Evolutionary conservation across 1,139 yeast genomes (phyloP), one percentile per base, ranked within the genome.

Genomic region (Chernovozyma aurita): DNA sequence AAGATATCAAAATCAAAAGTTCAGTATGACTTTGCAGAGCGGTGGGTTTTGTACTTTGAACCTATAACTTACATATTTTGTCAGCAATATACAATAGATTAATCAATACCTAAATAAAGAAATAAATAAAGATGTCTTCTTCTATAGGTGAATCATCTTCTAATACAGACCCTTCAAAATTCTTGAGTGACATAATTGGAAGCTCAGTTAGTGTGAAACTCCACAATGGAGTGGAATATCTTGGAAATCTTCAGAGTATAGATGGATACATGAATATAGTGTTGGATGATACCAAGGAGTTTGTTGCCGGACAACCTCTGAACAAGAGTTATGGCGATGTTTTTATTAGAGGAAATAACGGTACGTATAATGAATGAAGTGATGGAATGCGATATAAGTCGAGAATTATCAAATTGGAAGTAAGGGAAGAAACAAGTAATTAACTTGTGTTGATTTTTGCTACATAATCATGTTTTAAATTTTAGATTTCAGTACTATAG

Each of bases 211-310:
- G 80, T 33, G 97, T 94, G 21, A 87, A 85, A 57, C 75, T 90
- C 40, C 80, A 82, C 55, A 85, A 94, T 28, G 97, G 97, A 12
- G 79, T 90, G 42, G 86, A 85, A 44, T 92, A 88, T 59, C 50
- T 57, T 43, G 86, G 87, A 13, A 73, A 67, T 42, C 72, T 92
- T 41, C 94, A 86, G 49, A 85, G 96, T 33, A 90, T 92, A 39
- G 99, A 92, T 55, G 97, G 98, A 13, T 94, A 81, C 63, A 90
- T 92, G 97, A 94, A 94, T 61, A 83, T 92, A 38, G 95, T 92
- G 4, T 70, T 92, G 49, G 88, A 84, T 41, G 74, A 80, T 37
- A 80, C 95, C 3, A 70, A 75, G 35, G 97, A 92, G 56, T 65
- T 65, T 33, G 76, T 77, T 20, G 74, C 76, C 36, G 80, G 80